Evolutionary conservation across 2,329 filamentous ascomycete genomes (phyloP).

Genomic region (Sporothrix sp.): DNA sequence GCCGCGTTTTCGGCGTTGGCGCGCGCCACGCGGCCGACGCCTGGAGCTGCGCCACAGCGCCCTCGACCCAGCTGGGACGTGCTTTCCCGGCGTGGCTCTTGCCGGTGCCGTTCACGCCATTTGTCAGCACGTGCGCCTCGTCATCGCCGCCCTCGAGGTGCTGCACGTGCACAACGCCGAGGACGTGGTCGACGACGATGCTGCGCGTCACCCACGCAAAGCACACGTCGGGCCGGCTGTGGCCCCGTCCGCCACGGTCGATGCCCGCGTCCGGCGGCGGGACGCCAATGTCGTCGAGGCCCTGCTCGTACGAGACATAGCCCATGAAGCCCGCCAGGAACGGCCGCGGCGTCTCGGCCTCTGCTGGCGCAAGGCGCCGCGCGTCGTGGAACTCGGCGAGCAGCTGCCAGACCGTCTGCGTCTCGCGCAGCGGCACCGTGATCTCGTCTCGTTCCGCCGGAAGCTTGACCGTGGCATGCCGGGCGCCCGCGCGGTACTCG

Average conservation of each 20-base stretch:
- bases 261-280: conserved; percentile 19
- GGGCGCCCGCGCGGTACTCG: conserved; percentile 46
- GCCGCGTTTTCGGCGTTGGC: too few relatives aligned
- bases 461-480: conserved; percentile 26
- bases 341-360: conserved; percentile 28
- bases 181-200: conserved; percentile 64
- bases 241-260: conserved; percentile 18
- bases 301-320: conserved; percentile 77
- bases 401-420: conserved; percentile 39
- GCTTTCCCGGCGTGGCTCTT: background rate
- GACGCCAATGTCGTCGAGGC: conserved; percentile 51
- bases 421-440: conserved; percentile 19
- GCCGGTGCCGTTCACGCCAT: background rate
- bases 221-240: conserved; percentile 57
- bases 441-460: conserved; percentile 1
- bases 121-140: background rate
- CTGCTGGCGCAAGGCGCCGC: background rate
- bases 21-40: conserved; percentile 23
- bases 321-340: conserved; percentile 83
- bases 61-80: conserved; percentile 33
- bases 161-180: conserved; percentile 55
- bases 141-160: conserved; percentile 37
- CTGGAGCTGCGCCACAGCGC: conserved; percentile 24
- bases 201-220: conserved; percentile 69
- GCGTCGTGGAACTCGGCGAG: conserved; percentile 36